These are phyloP conservation scores for Amaranthus hypochondriacus DNA, from an alignment of 148 eudicot species.

Conservation along the genomic window DNA sequence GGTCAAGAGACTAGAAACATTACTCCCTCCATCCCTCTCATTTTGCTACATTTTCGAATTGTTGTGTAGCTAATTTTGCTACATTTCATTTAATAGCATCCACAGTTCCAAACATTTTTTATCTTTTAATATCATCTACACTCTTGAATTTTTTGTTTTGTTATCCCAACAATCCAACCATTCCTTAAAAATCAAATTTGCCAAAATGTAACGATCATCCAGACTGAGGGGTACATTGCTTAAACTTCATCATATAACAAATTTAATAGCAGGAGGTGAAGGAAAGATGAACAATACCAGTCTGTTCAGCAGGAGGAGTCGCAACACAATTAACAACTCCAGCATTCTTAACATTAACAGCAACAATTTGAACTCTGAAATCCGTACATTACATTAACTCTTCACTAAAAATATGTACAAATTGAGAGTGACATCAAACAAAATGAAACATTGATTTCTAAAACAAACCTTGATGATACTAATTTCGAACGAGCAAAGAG, in stretches of 20 bases:
- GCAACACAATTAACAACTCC: conserved; percentile 33
- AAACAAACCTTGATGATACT: conserved; percentile 24
- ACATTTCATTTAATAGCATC: too few species aligned
- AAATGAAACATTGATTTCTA: background rate
- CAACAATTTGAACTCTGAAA: conserved; percentile 24
- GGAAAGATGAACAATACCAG: conserved; percentile 18
- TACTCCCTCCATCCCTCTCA: too few species aligned
- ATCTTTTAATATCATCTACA: too few species aligned
- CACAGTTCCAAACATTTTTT: too few species aligned
- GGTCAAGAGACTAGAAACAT: background rate
- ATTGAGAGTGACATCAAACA: background rate
- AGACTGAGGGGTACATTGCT: too few species aligned
- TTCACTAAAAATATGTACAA: background rate
- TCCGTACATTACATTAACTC: background rate
- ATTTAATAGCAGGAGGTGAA: background rate
- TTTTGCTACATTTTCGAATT: too few species aligned
- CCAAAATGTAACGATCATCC: too few species aligned
- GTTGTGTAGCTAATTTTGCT: too few species aligned
- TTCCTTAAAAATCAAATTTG: too few species aligned
- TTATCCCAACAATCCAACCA: too few species aligned
- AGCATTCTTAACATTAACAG: conserved; percentile 11
- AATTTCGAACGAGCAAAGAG: conserved; percentile 23
- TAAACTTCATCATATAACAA: too few species aligned
- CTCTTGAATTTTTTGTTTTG: too few species aligned
- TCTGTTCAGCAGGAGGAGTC: conserved; percentile 19